Conservation (phyloP, 2,329 filamentous ascomycete genomes). For the Neonectria sp. region DNA sequence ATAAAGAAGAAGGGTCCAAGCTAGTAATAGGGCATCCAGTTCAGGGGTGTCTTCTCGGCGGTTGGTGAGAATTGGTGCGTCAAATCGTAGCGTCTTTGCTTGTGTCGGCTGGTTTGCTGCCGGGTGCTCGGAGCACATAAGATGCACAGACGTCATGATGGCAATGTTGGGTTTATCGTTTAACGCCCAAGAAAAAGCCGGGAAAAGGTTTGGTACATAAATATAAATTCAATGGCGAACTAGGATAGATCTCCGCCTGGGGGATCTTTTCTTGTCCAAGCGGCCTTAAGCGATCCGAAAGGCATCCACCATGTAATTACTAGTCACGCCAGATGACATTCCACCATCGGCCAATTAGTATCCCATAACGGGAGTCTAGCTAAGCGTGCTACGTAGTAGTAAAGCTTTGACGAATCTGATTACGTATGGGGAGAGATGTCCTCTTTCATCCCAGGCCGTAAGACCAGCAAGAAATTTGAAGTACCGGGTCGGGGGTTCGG, state of each 20-base stretch:
- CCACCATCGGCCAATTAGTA: slow-evolving; percentile 24
- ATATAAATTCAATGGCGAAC: slow-evolving; percentile 22
- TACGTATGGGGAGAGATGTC: slow-evolving; percentile 41
- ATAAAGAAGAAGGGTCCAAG: slow-evolving; percentile 44
- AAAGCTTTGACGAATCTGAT: slow-evolving; percentile 37
- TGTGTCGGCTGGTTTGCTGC: slow-evolving; percentile 9
- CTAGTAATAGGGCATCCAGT: slow-evolving; percentile 40
- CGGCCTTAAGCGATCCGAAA: background rate
- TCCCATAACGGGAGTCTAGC: slow-evolving; percentile 2
- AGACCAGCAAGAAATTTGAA: slow-evolving; percentile 11
- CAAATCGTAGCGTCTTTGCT: slow-evolving; percentile 36
- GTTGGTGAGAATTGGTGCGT: slow-evolving; percentile 38
- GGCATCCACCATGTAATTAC: background rate
- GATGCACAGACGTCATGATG: slow-evolving; percentile 36
- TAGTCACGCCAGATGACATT: slow-evolving; percentile 31
- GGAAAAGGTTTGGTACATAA: slow-evolving; percentile 18
- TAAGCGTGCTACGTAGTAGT: background rate
- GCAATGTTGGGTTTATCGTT: slow-evolving; percentile 10
- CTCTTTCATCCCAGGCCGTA: slow-evolving; percentile 7
- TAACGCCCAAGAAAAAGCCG: slow-evolving; percentile 1
- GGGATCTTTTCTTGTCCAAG: background rate
- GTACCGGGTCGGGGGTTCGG: slow-evolving; percentile 27
- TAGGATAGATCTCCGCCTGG: background rate
- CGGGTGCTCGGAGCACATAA: slow-evolving; percentile 26
- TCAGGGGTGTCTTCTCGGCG: slow-evolving; percentile 28